Evolutionary conservation across 805 yeast genomes (phyloP), one percentile per base, ranked within the genome.

Genomic region (Lachancea waltii): DNA sequence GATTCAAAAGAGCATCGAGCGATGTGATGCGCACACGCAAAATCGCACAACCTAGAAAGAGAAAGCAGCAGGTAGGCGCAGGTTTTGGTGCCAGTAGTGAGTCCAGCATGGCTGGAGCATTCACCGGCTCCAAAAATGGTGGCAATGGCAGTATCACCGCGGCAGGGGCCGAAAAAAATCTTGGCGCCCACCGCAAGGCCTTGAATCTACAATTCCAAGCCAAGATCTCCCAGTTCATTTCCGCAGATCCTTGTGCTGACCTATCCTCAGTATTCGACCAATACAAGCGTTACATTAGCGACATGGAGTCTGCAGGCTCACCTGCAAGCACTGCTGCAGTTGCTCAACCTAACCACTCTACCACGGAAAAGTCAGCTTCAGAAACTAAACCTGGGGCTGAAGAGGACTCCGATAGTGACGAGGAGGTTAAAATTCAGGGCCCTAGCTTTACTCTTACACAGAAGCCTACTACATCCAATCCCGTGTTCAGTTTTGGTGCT

Each of bases 371-470:
- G n/a, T n/a, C n/a, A n/a, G n/a, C 28, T n/a, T 33, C 50, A 4
- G 21, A 5, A 3, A 7, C 22, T 3, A 7, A 14, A 16, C 20
- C 36, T 8, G 31, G 6, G 9, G 17, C 18, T n/a, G 19, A 30
- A 9, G 21, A 22, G 21, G 40, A 36, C 36, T 64, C 72, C 1
- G 79, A 74, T 31, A 68, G 75, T 1, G 84, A 77, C 23, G 77
- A 77, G 15, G 83, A 77, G 25, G 60, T 79, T 18, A 80, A 78
- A 53, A 72, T 81, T 20, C 75, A 83, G 57, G 94, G 94, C 1
- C 94, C 95, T 15, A 60, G 68, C 10, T 85, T 85, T 55, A 70
- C 68, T 7, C 45, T 74, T 21, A 56, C 54, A 11, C 51, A 64
- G 20, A 67, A 70, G 20, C 79, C 79, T 38, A 69, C 69, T 3